phyloP scores from a whole-genome alignment of 768 basidiomycete genomes.

The Macrolepiota fuliginosa region DNA sequence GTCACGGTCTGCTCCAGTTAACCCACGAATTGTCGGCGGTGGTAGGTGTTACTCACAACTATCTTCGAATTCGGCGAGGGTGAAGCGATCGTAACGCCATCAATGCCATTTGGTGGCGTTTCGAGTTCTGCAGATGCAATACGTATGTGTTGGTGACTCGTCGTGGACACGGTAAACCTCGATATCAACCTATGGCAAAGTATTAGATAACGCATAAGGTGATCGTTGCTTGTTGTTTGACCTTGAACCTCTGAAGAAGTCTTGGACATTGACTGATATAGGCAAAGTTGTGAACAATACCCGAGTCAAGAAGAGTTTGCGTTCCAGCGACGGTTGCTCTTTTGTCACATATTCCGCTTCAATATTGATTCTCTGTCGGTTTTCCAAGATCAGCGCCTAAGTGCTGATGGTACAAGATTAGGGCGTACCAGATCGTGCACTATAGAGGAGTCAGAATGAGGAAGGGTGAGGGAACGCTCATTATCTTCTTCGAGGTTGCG shows the following conservation, averaged over 20 bases:
- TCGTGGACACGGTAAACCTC: conserved; percentile 86
- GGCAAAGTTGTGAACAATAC: conserved; percentile 72
- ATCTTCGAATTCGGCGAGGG: conserved; percentile 46
- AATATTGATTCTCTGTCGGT: conserved; percentile 63
- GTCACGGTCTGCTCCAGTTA: conserved; percentile 59
- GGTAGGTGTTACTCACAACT: conserved; percentile 36
- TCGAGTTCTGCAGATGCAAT: conserved; percentile 60
- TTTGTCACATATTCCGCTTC: conserved; percentile 67
- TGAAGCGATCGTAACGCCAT: conserved; percentile 51
- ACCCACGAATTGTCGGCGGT: not conserved
- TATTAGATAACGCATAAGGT: conserved; percentile 1
- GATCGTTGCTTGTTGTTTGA: conserved; percentile 26
- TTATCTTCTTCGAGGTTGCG: conserved; percentile 45
- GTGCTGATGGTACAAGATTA: not conserved
- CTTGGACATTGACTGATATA: conserved; percentile 91
- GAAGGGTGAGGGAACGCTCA: conserved; percentile 49
- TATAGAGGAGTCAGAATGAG: conserved; percentile 65
- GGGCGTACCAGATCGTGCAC: conserved; percentile 57
- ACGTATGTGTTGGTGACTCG: conserved; percentile 76
- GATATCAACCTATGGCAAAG: conserved; percentile 67
- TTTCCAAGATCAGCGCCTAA: not conserved
- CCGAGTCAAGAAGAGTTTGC: conserved; percentile 54
- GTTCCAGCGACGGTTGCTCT: conserved; percentile 46
- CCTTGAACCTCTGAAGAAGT: conserved; percentile 90
- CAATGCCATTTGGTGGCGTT: conserved; percentile 37